Evolutionary conservation across 1,139 yeast genomes (phyloP).

Genomic region (Taphrina flavorubra): DNA sequence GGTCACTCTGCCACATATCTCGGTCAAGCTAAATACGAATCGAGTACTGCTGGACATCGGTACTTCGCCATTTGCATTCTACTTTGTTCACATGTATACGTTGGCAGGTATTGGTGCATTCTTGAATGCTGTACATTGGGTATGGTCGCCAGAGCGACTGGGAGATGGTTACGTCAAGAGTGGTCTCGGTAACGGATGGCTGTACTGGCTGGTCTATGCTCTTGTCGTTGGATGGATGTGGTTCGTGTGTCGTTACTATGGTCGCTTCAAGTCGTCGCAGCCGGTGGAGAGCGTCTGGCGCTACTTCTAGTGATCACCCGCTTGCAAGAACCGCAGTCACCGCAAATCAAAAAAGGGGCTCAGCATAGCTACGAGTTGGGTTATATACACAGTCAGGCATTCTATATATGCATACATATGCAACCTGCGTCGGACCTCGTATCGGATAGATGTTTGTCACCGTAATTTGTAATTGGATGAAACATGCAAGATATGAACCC

Average conservation of each 20-base stretch:
- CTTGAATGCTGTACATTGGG: conserved; percentile 13
- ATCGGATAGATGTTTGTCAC: background rate
- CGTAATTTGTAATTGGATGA: too few species aligned
- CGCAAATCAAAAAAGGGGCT: too few species aligned
- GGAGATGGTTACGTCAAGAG: conserved; percentile 31
- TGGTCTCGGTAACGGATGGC: conserved; percentile 36
- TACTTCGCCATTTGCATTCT: conserved; percentile 35
- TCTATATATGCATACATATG: background rate
- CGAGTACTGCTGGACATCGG: conserved; percentile 39
- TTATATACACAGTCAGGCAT: too few species aligned
- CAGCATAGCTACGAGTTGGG: too few species aligned
- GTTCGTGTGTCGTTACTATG: conserved; percentile 37
- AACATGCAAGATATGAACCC: too few species aligned
- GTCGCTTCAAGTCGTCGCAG: conserved; percentile 30
- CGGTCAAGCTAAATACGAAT: conserved; percentile 16
- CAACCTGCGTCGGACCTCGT: background rate
- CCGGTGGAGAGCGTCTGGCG: conserved; percentile 34
- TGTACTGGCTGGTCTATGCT: conserved; percentile 30
- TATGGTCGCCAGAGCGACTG: conserved; percentile 20
- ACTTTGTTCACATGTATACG: conserved; percentile 36
- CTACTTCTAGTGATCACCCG: conserved; percentile 17
- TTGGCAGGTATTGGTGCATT: conserved; percentile 20
- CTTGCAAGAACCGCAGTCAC: too few species aligned
- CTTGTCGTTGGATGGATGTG: conserved; percentile 35
- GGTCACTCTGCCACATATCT: background rate